Percentiles rank a stretch among this genome's conserved stretches.
These are phyloP conservation scores for Silene noctiflora DNA, from an alignment of 179 eudicot genomes.

Conservation along the genomic window DNA sequence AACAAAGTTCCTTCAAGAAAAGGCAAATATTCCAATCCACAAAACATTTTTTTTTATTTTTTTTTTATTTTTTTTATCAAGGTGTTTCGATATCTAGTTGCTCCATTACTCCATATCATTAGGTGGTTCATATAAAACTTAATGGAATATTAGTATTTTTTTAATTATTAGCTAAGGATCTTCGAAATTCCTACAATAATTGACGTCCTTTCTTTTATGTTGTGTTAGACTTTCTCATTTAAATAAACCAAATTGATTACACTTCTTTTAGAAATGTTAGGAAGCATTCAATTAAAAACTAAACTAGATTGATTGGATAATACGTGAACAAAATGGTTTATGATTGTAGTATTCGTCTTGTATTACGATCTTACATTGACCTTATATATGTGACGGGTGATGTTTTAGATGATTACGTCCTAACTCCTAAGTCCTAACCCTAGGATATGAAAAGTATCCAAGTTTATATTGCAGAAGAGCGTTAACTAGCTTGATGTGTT, in stretches of 20 bases:
- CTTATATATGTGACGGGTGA: too few relatives aligned
- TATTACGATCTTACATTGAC: background rate
- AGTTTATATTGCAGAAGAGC: too few relatives aligned
- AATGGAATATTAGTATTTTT: constrained; percentile 3
- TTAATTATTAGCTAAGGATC: constrained; percentile 11
- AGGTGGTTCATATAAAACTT: background rate
- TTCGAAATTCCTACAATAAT: constrained; percentile 1
- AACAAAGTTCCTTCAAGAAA: background rate
- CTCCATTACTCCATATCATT: constrained; percentile 19
- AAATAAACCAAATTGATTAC: background rate
- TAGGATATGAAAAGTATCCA: too few relatives aligned
- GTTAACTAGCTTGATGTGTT: too few relatives aligned
- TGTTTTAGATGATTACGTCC: too few relatives aligned
- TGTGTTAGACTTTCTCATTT: background rate
- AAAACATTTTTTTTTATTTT: too few relatives aligned
- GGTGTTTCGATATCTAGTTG: constrained; percentile 11
- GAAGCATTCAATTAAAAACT: background rate
- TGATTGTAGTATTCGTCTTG: background rate
- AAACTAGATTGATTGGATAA: background rate
- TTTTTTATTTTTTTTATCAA: constrained; percentile 1
- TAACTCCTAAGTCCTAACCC: too few relatives aligned
- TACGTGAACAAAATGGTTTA: background rate
- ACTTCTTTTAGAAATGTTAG: background rate
- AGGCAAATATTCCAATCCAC: background rate
- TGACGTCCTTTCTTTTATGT: background rate